A percentile compares a stretch with the other conserved stretches of the same genome.
These are phyloP conservation scores for Cinchona pubescens DNA, from an alignment of 257 asterid species.

Conservation along the genomic window DNA sequence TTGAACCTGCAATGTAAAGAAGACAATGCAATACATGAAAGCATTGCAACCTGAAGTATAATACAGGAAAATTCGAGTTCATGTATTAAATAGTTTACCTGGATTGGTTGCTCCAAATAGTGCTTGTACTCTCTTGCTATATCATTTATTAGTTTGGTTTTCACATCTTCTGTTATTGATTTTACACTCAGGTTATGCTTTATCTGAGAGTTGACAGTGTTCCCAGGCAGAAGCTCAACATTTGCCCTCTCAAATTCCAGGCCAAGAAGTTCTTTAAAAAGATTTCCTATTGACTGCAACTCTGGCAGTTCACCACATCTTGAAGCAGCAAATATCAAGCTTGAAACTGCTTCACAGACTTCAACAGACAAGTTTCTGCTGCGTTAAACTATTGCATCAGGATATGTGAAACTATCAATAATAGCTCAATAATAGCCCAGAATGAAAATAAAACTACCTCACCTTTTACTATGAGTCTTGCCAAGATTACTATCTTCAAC, in stretches of 20 bases:
- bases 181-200: conserved; percentile 11
- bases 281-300: conserved; percentile 24
- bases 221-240: conserved; percentile 31
- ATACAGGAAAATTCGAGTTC: no score
- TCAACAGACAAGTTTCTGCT: conserved; percentile 30
- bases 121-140: conserved; percentile 14
- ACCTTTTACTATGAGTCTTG: conserved; percentile 20
- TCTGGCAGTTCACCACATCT: conserved; percentile 42
- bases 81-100: neutral
- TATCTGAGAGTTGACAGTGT: conserved; percentile 21
- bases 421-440: neutral
- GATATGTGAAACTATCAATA: neutral
- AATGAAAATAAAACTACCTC: neutral
- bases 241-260: conserved; percentile 26
- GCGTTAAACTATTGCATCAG: neutral
- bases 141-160: conserved; percentile 24
- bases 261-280: conserved; percentile 31
- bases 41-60: neutral
- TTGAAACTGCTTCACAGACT: conserved; percentile 33
- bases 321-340: conserved; percentile 41
- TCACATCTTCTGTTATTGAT: conserved; percentile 17
- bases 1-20: neutral
- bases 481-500: conserved; percentile 12
- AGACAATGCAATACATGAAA: neutral
- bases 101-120: neutral